Base-by-base conservation (phyloP, 768 basidiomycete genomes). In the Pisolithus sp. region DNA sequence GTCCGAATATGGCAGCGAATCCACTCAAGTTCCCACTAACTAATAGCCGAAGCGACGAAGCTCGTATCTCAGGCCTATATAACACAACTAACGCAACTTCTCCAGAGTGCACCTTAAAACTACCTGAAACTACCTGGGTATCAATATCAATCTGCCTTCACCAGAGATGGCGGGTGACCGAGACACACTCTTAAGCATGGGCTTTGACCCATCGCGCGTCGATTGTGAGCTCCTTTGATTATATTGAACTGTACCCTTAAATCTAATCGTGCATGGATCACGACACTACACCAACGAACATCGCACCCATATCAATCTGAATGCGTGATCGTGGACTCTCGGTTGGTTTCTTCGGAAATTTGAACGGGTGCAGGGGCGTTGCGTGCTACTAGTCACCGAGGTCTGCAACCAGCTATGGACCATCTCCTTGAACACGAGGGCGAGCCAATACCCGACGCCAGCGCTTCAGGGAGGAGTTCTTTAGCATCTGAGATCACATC, bases 381-480 rank as follows among this genome's bases (percentile, higher is more conserved):
- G 53, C 85, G 85, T 59, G 89, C 89, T 5, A 96, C 93, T 8
- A 78, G 75, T 34, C 82, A 83, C 58, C 79, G 87, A 26, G 95
- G 93, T 3, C 73, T 98, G 0, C 94, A 96, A 65, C 87, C 86
- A 7, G 89, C 88, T 20, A 89, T 93, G 87, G 93, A 96, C 61
- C 85, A 89, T 67, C 73, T 96, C 36, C 70, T 96, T 36, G 87
- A 85, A 67, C 79, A 97, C 62, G 85, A 89, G 48, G 80, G 80
- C 5, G 74, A 91, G 53, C 74, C 85, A 1, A 73, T 95, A 9
- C 91, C 93, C 9, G 81, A 87, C 63, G 67, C 80, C 4, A 68
- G 69, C 24, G 26, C 43, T 23, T 66, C 68, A 13, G 75, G 76
- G 2, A 75, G 76, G 2, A 64, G 68, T 2, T 39, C 72, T 20